phyloP scores from a whole-genome alignment of 768 basidiomycete species.

The Tubosaeta brunneosetosa region DNA sequence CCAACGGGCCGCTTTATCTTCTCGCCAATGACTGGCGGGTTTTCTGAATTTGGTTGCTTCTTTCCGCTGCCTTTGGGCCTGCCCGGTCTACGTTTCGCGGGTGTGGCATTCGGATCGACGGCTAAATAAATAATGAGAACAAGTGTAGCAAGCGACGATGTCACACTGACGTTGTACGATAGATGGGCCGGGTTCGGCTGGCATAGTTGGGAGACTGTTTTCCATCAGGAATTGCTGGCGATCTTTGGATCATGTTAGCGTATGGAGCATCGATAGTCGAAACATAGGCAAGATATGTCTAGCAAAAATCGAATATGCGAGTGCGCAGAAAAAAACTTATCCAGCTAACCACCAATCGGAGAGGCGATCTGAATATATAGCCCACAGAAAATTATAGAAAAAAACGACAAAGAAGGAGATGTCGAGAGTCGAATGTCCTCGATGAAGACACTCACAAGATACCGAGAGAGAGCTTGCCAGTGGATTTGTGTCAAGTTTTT shows the following conservation, averaged over 20 bases:
- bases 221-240: conserved; percentile 20
- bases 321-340: conserved; percentile 29
- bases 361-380: conserved; percentile 17
- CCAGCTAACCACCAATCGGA: conserved; percentile 27
- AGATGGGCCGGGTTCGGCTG: conserved; percentile 24
- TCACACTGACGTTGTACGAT: conserved; percentile 23
- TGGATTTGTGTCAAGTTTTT: conserved; percentile 25
- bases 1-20: conserved; percentile 78
- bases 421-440: conserved; percentile 7
- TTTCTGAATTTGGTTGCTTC: conserved; percentile 44
- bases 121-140: conserved; percentile 13
- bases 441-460: conserved; percentile 24
- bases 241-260: conserved; percentile 27
- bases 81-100: conserved; percentile 65
- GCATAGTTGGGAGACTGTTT: conserved; percentile 20
- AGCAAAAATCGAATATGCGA: conserved; percentile 33
- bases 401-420: conserved; percentile 11
- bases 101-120: conserved; percentile 27
- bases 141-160: not conserved
- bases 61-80: conserved; percentile 78
- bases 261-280: conserved; percentile 16
- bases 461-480: conserved; percentile 10
- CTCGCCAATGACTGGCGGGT: conserved; percentile 36
- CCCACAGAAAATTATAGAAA: conserved; percentile 7
- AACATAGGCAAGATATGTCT: conserved; percentile 24